Percentiles rank a stretch among this genome's conserved stretches.
These are phyloP conservation scores for Chalciporus pseudorubinellus DNA, from an alignment of 768 basidiomycete species.

Conservation along the genomic window DNA sequence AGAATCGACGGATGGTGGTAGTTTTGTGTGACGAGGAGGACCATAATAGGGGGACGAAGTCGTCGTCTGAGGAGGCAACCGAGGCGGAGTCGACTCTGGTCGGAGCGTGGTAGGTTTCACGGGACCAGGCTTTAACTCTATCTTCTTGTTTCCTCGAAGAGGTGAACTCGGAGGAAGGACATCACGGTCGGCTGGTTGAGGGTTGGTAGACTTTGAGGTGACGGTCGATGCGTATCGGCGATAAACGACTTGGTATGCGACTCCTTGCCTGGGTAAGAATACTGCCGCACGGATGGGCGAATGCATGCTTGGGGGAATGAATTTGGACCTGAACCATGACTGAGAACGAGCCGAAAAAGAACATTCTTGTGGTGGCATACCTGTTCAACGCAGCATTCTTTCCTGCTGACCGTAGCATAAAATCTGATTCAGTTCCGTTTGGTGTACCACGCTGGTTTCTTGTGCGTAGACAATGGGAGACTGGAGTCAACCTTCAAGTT, in stretches of 20 bases:
- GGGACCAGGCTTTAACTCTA: conserved; percentile 65
- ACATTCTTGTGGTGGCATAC: conserved; percentile 18
- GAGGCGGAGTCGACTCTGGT: conserved; percentile 16
- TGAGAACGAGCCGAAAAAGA: conserved; percentile 2
- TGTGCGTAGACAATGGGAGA: conserved; percentile 5
- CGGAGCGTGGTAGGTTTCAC: conserved; percentile 41
- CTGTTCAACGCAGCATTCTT: conserved; percentile 40
- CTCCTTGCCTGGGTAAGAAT: conserved; percentile 3
- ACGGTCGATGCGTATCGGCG: conserved; percentile 29
- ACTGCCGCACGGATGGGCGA: background rate
- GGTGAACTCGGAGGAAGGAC: conserved; percentile 25
- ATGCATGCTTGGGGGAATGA: conserved; percentile 5
- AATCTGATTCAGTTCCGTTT: conserved; percentile 15
- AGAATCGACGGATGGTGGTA: conserved; percentile 17
- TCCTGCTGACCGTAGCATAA: conserved; percentile 41
- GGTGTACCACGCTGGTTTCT: conserved; percentile 5
- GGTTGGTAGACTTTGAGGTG: conserved; percentile 23
- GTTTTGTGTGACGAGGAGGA: conserved; percentile 24
- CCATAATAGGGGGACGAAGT: conserved; percentile 26
- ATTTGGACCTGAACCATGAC: conserved; percentile 17
- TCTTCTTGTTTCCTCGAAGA: conserved; percentile 41
- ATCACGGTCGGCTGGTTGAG: conserved; percentile 20
- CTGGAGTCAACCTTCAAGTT: background rate
- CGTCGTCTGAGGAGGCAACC: conserved; percentile 22
- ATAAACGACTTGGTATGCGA: conserved; percentile 2